Conservation (phyloP, 345 rosid genomes). For the Moringa oleifera region DNA sequence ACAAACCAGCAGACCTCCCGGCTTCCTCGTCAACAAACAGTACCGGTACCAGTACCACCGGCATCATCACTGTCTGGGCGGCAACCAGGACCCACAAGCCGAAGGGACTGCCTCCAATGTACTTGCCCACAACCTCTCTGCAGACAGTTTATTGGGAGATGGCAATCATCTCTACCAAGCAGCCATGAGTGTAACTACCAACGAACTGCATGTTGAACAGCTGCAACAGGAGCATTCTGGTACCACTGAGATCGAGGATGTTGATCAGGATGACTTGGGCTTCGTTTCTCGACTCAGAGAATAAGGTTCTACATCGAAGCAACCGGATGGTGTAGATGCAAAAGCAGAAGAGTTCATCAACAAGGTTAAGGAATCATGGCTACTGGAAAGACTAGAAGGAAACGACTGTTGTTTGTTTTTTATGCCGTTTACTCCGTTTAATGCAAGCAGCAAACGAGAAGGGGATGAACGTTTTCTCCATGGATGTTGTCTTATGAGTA, state of each 20-base stretch:
- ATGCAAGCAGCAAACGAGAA: too few relatives aligned
- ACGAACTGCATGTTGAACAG: background rate
- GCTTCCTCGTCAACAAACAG: background rate
- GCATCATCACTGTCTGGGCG: background rate
- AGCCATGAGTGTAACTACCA: too few relatives aligned
- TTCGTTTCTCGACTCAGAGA: background rate
- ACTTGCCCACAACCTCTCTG: background rate
- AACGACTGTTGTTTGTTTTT: too few relatives aligned
- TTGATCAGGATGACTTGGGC: background rate
- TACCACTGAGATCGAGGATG: background rate
- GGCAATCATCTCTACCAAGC: background rate
- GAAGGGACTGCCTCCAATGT: background rate
- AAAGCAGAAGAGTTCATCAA: constrained; percentile 21
- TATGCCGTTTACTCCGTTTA: too few relatives aligned
- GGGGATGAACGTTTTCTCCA: too few relatives aligned
- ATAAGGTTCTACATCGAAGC: background rate
- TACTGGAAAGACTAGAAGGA: constrained; percentile 8
- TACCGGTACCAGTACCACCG: background rate
- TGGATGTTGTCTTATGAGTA: too few relatives aligned
- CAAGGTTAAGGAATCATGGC: constrained; percentile 1
- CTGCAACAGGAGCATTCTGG: background rate
- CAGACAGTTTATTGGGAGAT: background rate
- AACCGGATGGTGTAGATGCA: constrained; percentile 20
- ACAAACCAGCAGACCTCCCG: too few relatives aligned
- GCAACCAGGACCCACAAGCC: background rate